Conservation (phyloP, 176 grass and related monocot species). For the Oryza brachyantha region DNA sequence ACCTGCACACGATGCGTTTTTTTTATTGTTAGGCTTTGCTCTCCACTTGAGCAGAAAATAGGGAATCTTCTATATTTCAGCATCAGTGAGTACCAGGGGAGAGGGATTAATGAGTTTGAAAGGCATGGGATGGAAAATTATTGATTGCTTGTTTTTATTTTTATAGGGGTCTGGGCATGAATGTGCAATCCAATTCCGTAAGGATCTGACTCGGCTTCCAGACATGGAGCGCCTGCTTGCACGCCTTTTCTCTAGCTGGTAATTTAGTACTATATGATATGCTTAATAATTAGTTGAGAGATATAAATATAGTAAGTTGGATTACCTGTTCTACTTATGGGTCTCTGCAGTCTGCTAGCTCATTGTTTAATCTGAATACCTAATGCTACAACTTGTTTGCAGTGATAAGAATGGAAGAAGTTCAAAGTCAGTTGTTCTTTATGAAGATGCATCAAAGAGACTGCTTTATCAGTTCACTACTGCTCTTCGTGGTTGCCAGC, state of each 20-base stretch:
- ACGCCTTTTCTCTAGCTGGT: conserved; percentile 83
- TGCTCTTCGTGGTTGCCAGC: conserved; percentile 73
- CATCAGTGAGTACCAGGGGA: conserved; percentile 13
- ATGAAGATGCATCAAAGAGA: conserved; percentile 94
- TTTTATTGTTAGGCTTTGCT: not conserved
- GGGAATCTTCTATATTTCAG: not conserved
- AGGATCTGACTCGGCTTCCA: conserved; percentile 68
- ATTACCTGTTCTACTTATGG: conserved; percentile 5
- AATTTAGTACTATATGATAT: conserved; percentile 39
- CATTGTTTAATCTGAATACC: not conserved
- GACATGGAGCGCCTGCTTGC: conserved; percentile 93
- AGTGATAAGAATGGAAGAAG: conserved; percentile 60
- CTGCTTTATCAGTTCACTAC: conserved; percentile 77
- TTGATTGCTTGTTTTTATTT: conserved; percentile 11
- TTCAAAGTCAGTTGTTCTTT: conserved; percentile 77
- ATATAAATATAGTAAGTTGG: conserved; percentile 17
- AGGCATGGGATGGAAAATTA: conserved; percentile 3
- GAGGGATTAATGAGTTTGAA: conserved; percentile 1
- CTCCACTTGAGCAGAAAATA: conserved; percentile 10
- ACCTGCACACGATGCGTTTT: not conserved
- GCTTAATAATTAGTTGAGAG: conserved; percentile 6
- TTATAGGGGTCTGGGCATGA: conserved; percentile 63
- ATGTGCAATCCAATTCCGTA: conserved; percentile 60
- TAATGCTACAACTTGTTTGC: conserved; percentile 28
- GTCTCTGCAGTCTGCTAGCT: conserved; percentile 4